Evolutionary conservation across 148 eudicot species (phyloP).

Genomic region (Cornus suecica): DNA sequence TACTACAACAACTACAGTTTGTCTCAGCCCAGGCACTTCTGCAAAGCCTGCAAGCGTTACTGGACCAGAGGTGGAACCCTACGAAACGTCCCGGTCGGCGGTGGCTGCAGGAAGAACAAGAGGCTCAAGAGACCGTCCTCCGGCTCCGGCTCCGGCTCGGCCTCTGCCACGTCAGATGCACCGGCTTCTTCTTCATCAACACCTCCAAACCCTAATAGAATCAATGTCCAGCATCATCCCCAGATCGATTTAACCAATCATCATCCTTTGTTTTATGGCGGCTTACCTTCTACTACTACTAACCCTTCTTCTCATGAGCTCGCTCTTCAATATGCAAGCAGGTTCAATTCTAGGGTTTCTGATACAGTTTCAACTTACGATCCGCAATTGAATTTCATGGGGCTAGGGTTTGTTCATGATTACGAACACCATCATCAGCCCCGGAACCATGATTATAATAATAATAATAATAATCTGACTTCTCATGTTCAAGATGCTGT

Average conservation of each 20-base stretch:
- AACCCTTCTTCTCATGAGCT: conserved; percentile 23
- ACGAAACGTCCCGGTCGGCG: conserved; percentile 51
- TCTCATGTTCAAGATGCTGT: conserved; percentile 34
- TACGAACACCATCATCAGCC: not conserved
- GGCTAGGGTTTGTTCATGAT: conserved; percentile 42
- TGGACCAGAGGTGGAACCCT: conserved; percentile 75
- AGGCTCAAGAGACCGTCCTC: conserved; percentile 31
- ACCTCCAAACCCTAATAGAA: not conserved
- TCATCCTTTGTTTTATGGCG: conserved; percentile 17
- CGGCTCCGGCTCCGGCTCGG: no score
- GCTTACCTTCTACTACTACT: conserved; percentile 14
- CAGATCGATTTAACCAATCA: conserved; percentile 16
- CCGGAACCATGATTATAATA: not conserved
- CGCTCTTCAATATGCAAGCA: conserved; percentile 28
- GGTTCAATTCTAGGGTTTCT: conserved; percentile 29
- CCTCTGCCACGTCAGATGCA: no score
- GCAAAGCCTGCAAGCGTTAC: conserved; percentile 69
- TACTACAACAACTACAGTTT: conserved; percentile 44
- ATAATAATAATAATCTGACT: not conserved
- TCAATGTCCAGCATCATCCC: not conserved
- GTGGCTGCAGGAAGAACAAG: conserved; percentile 55
- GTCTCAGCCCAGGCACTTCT: conserved; percentile 55
- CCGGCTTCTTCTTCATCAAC: conserved; percentile 10
- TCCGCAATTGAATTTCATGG: conserved; percentile 37
- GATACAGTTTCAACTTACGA: conserved; percentile 25